These are phyloP conservation scores for Pezicula carpinea DNA, from an alignment of 2,329 filamentous ascomycete genomes.

Conservation along the genomic window DNA sequence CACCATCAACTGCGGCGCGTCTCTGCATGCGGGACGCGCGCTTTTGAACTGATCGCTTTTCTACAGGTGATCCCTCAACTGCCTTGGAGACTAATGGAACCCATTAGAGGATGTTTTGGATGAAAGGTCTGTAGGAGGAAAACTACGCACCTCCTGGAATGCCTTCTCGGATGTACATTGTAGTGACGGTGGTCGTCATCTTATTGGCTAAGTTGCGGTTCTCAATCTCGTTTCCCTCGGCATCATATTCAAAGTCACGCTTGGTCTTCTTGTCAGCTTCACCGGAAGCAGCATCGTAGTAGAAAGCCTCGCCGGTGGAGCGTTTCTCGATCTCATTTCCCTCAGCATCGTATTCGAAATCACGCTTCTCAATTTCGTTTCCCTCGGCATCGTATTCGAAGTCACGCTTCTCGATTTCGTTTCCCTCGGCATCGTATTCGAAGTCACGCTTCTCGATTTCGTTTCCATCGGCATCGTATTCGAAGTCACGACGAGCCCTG, in stretches of 20 bases:
- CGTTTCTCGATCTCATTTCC: neutral
- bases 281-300: neutral
- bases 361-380: neutral
- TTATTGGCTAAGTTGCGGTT: conserved; percentile 7
- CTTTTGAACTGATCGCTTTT: conserved; percentile 9
- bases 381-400: neutral
- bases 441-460: neutral
- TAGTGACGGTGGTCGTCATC: conserved; percentile 26
- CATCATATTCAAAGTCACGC: neutral
- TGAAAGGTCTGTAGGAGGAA: conserved; percentile 6
- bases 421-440: neutral
- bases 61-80: neutral
- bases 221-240: neutral
- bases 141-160: conserved; percentile 14
- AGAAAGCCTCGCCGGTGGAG: neutral
- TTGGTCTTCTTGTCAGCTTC: neutral
- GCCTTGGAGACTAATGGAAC: conserved; percentile 1
- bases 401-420: neutral
- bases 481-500: neutral
- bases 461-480: neutral
- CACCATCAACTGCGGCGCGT: conserved; percentile 19
- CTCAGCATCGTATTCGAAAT: neutral
- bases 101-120: conserved; percentile 2
- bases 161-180: conserved; percentile 25
- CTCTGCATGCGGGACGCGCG: conserved; percentile 4